phyloP scores from a whole-genome alignment of 768 basidiomycete genomes.

The Pluteus cervinus region DNA sequence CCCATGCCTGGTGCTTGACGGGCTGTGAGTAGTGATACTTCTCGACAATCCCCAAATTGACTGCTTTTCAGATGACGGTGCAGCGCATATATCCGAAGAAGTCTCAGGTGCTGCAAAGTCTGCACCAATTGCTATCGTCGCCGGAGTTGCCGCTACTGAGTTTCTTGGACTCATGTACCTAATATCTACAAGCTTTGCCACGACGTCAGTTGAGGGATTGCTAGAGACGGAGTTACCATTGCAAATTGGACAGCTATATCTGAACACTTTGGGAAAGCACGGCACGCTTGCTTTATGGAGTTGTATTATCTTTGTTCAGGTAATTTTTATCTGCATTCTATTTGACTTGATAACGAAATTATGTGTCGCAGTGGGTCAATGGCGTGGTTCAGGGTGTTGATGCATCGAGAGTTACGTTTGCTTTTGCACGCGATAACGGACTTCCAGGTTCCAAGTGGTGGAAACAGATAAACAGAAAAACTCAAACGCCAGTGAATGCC shows the following conservation, averaged over 20 bases:
- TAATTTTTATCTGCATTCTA: background rate
- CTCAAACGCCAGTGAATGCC: constrained; percentile 30
- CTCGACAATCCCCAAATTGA: background rate
- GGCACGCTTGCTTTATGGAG: constrained; percentile 62
- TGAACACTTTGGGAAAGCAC: constrained; percentile 47
- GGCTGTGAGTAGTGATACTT: constrained; percentile 37
- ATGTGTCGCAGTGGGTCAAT: constrained; percentile 58
- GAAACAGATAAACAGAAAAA: constrained; percentile 24
- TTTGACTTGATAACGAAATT: background rate
- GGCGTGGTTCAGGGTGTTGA: constrained; percentile 63
- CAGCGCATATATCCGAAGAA: constrained; percentile 62
- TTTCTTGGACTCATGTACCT: constrained; percentile 48
- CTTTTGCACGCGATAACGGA: constrained; percentile 43
- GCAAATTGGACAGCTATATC: constrained; percentile 57
- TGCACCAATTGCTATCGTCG: constrained; percentile 54
- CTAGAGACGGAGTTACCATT: constrained; percentile 40
- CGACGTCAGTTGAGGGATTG: constrained; percentile 39
- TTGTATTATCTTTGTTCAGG: constrained; percentile 40
- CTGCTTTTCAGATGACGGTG: constrained; percentile 45
- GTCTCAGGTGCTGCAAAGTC: constrained; percentile 47
- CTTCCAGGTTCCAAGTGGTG: constrained; percentile 31
- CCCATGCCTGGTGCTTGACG: constrained; percentile 62
- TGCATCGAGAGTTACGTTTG: constrained; percentile 59
- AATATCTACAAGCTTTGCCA: constrained; percentile 53
- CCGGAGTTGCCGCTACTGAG: constrained; percentile 45